phyloP scores from a whole-genome alignment of 2,329 filamentous ascomycete genomes.

The Fusarium hostae region DNA sequence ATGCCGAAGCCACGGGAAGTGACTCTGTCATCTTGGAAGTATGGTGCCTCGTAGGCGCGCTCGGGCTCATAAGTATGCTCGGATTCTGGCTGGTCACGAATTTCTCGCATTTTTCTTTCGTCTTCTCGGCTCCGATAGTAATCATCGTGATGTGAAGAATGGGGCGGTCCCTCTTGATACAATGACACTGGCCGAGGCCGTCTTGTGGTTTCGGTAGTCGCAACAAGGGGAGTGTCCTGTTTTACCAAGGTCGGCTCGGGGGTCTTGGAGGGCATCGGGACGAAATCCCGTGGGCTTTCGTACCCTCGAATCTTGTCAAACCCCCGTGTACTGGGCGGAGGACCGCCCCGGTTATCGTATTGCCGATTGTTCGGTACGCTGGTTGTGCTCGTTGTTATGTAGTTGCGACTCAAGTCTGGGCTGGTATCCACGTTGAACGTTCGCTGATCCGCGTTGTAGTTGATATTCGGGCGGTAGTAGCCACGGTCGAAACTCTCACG shows the following conservation, averaged over 20 bases:
- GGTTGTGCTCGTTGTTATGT: conserved; percentile 48
- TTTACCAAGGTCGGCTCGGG: conserved; percentile 48
- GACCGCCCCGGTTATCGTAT: conserved; percentile 60
- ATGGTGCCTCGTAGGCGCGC: conserved; percentile 43
- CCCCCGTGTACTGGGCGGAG: conserved; percentile 75
- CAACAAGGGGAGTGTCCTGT: conserved; percentile 22
- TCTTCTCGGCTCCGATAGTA: conserved; percentile 62
- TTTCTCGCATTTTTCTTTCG: conserved; percentile 55
- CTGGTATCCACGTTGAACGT: conserved; percentile 60
- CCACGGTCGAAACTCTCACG: conserved; percentile 66
- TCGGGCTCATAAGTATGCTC: conserved; percentile 43
- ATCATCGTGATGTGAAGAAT: conserved; percentile 59
- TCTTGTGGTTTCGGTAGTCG: conserved; percentile 41
- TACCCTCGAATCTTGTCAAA: conserved; percentile 72
- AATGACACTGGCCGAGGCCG: conserved; percentile 61
- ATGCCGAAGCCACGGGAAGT: conserved; percentile 63
- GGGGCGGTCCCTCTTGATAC: conserved; percentile 61
- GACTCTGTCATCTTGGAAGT: conserved; percentile 60
- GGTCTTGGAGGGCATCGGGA: conserved; percentile 55
- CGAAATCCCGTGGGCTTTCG: conserved; percentile 60
- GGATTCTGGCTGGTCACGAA: conserved; percentile 55
- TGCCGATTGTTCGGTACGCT: conserved; percentile 43
- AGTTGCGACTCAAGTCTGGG: conserved; percentile 57
- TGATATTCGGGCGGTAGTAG: conserved; percentile 67
- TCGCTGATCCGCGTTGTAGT: conserved; percentile 59